A percentile compares a stretch with the other conserved stretches of the same genome.
Evolutionary conservation across 371 early-diverging fungal genomes (phyloP).

Genomic region (Lichtheimia corymbifera): DNA sequence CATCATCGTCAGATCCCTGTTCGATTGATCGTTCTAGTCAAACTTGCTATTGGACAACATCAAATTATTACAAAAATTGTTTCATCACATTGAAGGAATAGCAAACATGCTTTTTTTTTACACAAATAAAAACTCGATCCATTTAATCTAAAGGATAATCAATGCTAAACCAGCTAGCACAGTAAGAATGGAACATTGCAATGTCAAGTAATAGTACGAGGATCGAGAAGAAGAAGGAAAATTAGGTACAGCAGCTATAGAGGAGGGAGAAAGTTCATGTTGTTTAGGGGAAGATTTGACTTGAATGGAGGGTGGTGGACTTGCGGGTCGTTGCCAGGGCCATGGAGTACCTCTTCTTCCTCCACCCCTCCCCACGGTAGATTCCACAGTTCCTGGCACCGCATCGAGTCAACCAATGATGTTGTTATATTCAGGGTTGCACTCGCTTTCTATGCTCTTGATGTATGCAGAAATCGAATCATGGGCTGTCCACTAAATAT

Average conservation of each 20-base stretch:
- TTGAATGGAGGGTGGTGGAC: constrained; percentile 1
- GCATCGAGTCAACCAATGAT: constrained; percentile 16
- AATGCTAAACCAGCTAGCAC: not conserved
- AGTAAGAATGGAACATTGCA: not conserved
- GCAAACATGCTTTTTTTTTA: not conserved
- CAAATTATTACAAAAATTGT: constrained; percentile 9
- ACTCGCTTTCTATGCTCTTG: constrained; percentile 18
- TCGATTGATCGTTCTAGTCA: constrained; percentile 7
- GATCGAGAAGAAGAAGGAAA: not conserved
- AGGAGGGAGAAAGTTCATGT: not conserved
- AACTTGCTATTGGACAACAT: constrained; percentile 16
- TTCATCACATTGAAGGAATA: not conserved
- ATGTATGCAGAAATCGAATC: constrained; percentile 16
- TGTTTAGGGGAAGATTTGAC: constrained; percentile 1
- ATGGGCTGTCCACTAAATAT: constrained; percentile 18
- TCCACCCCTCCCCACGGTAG: no score
- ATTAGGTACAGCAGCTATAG: not conserved
- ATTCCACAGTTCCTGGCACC: constrained; percentile 4
- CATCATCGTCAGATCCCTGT: not conserved
- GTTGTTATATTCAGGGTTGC: constrained; percentile 21
- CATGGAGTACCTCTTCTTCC: constrained; percentile 5
- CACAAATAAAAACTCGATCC: no score
- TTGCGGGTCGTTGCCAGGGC: constrained; percentile 14
- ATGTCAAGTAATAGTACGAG: not conserved
- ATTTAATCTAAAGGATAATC: no score